Percentiles rank a stretch among this genome's conserved stretches.
Conservation (phyloP, 164 flowering plant genomes). For the Malania oleifera region DNA sequence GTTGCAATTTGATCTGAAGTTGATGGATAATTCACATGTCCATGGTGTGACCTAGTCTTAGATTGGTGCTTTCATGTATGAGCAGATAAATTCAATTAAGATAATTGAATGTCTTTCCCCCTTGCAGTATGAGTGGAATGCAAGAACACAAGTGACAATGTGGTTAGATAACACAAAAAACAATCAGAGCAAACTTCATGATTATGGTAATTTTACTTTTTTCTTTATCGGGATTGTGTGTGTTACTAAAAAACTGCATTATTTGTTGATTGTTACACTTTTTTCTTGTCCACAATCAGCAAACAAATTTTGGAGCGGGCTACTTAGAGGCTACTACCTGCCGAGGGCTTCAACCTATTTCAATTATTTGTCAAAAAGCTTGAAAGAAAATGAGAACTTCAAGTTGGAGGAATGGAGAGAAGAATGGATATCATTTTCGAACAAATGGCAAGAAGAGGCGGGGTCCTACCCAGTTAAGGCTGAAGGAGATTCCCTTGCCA, state of each 20-base stretch:
- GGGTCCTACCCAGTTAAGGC: conserved; percentile 65
- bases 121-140: conserved; percentile 83
- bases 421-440: conserved; percentile 79
- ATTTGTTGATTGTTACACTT: background rate
- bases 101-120: conserved; percentile 1
- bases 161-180: conserved; percentile 69
- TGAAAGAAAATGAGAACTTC: conserved; percentile 44
- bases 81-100: background rate
- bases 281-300: conserved; percentile 37
- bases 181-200: conserved; percentile 89
- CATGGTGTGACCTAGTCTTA: no score
- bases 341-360: conserved; percentile 86
- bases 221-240: background rate
- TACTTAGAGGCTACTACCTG: conserved; percentile 66
- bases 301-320: conserved; percentile 92
- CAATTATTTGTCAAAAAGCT: conserved; percentile 38
- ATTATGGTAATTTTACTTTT: conserved; percentile 59
- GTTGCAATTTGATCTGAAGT: no score
- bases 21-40: no score
- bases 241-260: background rate
- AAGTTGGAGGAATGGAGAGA: conserved; percentile 67
- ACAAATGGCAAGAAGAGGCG: conserved; percentile 68
- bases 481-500: conserved; percentile 54
- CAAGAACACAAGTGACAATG: conserved; percentile 93
- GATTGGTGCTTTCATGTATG: background rate